These are phyloP conservation scores for Cerrena zonata DNA, from an alignment of 1,284 basidiomycete species.

Conservation along the genomic window DNA sequence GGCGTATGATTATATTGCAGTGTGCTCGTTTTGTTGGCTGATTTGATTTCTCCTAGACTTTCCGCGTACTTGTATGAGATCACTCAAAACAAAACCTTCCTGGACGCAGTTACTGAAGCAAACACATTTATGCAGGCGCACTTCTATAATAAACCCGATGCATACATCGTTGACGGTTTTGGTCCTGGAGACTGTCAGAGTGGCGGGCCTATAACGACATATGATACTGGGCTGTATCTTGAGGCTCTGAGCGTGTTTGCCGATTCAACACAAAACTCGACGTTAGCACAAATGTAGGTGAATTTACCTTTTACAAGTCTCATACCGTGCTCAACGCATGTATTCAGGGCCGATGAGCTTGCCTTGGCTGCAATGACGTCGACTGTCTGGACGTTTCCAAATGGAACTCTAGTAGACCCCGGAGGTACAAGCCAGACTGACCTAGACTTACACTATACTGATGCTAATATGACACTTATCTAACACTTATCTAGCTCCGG, in stretches of 20 bases:
- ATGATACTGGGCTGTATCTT: constrained; percentile 6
- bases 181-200: constrained; percentile 2
- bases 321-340: not conserved
- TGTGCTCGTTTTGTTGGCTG: no score
- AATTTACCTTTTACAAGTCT: not conserved
- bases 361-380: constrained; percentile 1
- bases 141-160: constrained; percentile 6
- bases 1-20: constrained; percentile 7
- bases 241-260: constrained; percentile 8
- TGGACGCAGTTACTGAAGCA: constrained; percentile 4
- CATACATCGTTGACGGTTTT: no score
- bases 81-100: constrained; percentile 1
- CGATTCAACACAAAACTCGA: constrained; percentile 3
- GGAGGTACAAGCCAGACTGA: not conserved
- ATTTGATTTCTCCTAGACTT: constrained; percentile 1
- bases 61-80: constrained; percentile 8
- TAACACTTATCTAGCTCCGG: not conserved
- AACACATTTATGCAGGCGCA: constrained; percentile 3
- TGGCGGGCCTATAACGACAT: not conserved
- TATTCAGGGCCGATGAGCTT: no score
- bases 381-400: constrained; percentile 2
- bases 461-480: not conserved
- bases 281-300: constrained; percentile 3
- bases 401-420: constrained; percentile 1
- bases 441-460: not conserved